Evolutionary conservation across 2,329 filamentous ascomycete genomes (phyloP), one percentile per base, ranked within the genome.

Genomic region (Epichloe hybrida): DNA sequence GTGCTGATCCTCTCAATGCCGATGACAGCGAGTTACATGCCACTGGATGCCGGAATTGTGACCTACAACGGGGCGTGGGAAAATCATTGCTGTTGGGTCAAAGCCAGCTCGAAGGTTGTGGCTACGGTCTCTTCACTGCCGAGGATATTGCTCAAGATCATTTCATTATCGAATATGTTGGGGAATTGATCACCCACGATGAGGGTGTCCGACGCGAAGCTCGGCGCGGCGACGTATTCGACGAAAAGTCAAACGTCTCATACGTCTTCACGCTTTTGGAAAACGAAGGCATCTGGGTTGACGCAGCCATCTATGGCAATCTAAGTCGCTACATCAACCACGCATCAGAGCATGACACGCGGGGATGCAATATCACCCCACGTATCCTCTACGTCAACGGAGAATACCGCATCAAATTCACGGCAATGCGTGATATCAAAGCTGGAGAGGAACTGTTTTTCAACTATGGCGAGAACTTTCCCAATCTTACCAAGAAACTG

Each of bases 291-390:
- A 79, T 79, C 38, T 81, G 77, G 78, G 76, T 93, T 17, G 88
- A 93, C 61, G 83, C 82, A 6, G 86, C 84, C 20, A 80, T 81
- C 41, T 84, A 84, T 56, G 87, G 87, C 47, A 93, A 91, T 62
- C 81, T 90, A 55, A 83, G 84, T 45, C 80, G 88, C 4, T 93
- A 89, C 66, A 88, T 93, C 64, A 93, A 94, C 64, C 86, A 91
- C 58, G 82, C 84, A 13, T 73, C 74, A 1, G 71, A 73, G 46
- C 63, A 65, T 43, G 69, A 73, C 53, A 69, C 70, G 53, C 59
- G 70, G 56, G 62, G 85, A 50, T 81, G 82, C 61, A 80, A 82
- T 55, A 77, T 81, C 53, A 75, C 71, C 15, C 77, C 85, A 2
- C 77, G 78, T 52, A 83, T 88, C 49, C 65, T 84, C 15, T 79